Evolutionary conservation across 2,329 filamentous ascomycete genomes (phyloP), one percentile per base, ranked within the genome.

Genomic region (Endocalyx cinctus): DNA sequence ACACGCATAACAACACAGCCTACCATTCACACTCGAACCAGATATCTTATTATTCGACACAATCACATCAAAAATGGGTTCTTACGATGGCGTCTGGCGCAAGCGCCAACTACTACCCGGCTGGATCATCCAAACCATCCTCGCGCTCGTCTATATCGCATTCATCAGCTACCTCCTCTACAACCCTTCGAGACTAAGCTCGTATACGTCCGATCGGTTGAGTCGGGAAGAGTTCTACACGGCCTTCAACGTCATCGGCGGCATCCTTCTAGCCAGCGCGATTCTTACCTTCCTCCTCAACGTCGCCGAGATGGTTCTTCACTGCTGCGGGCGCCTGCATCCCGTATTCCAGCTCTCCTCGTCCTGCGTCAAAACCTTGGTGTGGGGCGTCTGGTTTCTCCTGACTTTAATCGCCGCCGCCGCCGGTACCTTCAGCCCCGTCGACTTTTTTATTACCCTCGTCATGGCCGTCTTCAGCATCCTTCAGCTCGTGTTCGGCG

Each of bases 101-200:
- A 45, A 45, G 34, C 39, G 39, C 17, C 29, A 47, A n/a, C 27
- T 45, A 10, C 27, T 48, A 10, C 43, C 42, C 8, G 27, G 14
- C 34, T 48, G 43, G 45, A 33, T 46, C 15, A 17, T 48, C 5
- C 40, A 48, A 19, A 34, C 42, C 8, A 16, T 45, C 13, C 14
- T 17, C 15, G 12, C 34, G 6, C 8, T 34, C 18, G 25, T 42
- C 20, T 41, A 34, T 31, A 25, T 17, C 17, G 32, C 35, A 15
- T 23, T 33, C 2, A 31, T 34, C 2, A 20, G n/a, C 13, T 38
- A 43, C 28, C 18, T 45, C 10, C 16, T 17, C 5, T 11, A n/a
- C n/a, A 34, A 29, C 31, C 13, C 13, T 11, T n/a, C n/a, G n/a
- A n/a, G n/a, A n/a, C n/a, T n/a, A n/a, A n/a, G n/a, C n/a, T n/a